These are phyloP conservation scores for Bimuria novae-zelandiae DNA, from an alignment of 2,329 filamentous ascomycete genomes.

Conservation along the genomic window DNA sequence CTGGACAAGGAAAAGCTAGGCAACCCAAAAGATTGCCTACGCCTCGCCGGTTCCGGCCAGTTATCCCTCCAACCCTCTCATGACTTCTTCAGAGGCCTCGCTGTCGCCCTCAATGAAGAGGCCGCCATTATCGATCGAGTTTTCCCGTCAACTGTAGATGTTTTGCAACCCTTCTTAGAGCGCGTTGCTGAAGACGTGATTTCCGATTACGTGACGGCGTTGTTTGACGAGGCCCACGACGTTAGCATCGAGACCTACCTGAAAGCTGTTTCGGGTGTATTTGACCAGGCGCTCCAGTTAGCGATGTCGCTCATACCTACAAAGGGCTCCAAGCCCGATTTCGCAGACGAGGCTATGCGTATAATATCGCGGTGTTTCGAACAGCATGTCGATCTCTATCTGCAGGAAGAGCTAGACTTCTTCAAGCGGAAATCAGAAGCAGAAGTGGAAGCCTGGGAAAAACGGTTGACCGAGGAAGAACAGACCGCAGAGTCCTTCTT, in stretches of 20 bases:
- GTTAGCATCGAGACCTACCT: conserved; percentile 77
- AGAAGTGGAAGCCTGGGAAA: conserved; percentile 86
- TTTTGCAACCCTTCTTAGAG: conserved; percentile 79
- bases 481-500: conserved; percentile 89
- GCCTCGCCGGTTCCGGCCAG: conserved; percentile 64
- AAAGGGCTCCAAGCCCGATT: conserved; percentile 63
- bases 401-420: conserved; percentile 86
- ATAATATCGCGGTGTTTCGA: conserved; percentile 79
- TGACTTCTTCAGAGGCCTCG: conserved; percentile 76
- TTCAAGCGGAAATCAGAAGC: conserved; percentile 78
- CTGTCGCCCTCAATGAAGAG: conserved; percentile 81
- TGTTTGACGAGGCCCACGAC: conserved; percentile 87
- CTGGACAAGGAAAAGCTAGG: conserved; percentile 71
- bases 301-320: conserved; percentile 72
- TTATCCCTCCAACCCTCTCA: conserved; percentile 81
- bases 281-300: conserved; percentile 83
- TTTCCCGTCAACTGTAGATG: conserved; percentile 71
- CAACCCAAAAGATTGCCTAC: conserved; percentile 80
- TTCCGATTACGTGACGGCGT: conserved; percentile 79
- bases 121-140: conserved; percentile 77
- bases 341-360: conserved; percentile 67
- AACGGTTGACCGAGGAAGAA: conserved; percentile 87
- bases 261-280: conserved; percentile 83
- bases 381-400: conserved; percentile 89
- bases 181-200: conserved; percentile 82